A percentile compares a stretch with the other conserved stretches of the same genome.
phyloP scores from a whole-genome alignment of 345 rosid genomes.

The Erysimum cheiranthoides region DNA sequence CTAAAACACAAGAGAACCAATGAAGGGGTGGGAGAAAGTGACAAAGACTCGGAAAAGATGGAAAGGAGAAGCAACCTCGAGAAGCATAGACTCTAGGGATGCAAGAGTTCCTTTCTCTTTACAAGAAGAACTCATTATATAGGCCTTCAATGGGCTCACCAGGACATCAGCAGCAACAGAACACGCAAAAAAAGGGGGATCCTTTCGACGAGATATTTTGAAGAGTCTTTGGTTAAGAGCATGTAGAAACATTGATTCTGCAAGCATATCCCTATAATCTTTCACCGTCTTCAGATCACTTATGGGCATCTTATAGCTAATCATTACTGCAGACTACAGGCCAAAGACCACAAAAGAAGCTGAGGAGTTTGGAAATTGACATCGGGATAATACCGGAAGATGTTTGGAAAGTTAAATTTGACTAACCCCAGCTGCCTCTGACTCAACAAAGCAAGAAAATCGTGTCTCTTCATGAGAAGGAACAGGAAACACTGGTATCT shows the following conservation, averaged over 20 bases:
- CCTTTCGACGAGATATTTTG: constrained; percentile 75
- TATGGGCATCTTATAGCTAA: constrained; percentile 82
- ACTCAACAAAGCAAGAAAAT: constrained; percentile 82
- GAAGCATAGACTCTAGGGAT: constrained; percentile 88
- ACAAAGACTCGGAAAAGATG: constrained; percentile 13
- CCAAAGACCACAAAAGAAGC: constrained; percentile 36
- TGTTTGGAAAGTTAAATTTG: constrained; percentile 8
- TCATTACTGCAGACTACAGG: constrained; percentile 81
- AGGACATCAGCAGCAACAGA: constrained; percentile 81
- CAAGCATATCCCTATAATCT: constrained; percentile 79
- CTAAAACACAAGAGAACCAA: constrained; percentile 48
- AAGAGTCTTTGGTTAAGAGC: constrained; percentile 91
- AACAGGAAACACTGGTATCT: constrained; percentile 65
- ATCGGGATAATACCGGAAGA: constrained; percentile 13
- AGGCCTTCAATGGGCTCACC: constrained; percentile 80
- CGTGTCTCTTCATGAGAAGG: constrained; percentile 83
- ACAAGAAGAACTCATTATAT: constrained; percentile 78
- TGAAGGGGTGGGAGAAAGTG: constrained; percentile 26
- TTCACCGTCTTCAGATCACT: constrained; percentile 75
- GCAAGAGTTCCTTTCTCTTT: constrained; percentile 81
- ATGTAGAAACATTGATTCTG: constrained; percentile 77
- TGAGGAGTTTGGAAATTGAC: constrained; percentile 22
- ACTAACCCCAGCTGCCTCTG: constrained; percentile 96
- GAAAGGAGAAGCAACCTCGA: constrained; percentile 61
- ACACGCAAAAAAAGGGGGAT: constrained; percentile 91